A percentile compares a stretch with the other conserved stretches of the same genome.
phyloP scores from a whole-genome alignment of 2,329 filamentous ascomycete genomes.

The Colletotrichum spinosum region DNA sequence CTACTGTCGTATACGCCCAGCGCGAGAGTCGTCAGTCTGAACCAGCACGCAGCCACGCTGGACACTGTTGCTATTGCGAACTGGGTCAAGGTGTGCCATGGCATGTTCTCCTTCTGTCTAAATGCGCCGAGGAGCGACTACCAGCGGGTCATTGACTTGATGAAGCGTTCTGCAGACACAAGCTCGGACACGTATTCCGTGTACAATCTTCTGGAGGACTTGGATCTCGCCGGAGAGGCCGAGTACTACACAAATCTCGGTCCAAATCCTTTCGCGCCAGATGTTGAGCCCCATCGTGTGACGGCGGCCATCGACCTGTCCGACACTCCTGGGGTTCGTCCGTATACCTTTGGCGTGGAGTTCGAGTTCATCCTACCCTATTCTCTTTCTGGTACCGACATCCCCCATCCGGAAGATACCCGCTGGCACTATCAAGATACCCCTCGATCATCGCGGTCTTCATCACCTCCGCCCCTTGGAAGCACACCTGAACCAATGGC shows the following conservation, averaged over 20 bases:
- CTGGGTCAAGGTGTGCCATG: slow-evolving; percentile 26
- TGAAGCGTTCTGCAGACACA: neutral
- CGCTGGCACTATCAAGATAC: slow-evolving; percentile 20
- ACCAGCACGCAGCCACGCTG: slow-evolving; percentile 29
- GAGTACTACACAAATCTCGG: slow-evolving; percentile 7
- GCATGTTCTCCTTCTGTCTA: slow-evolving; percentile 14
- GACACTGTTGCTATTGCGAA: slow-evolving; percentile 5
- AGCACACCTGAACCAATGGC: too few relatives aligned
- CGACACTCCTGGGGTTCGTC: neutral
- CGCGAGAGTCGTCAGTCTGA: neutral
- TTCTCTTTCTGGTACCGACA: neutral
- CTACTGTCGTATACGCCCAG: neutral
- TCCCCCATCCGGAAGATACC: neutral
- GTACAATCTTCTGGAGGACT: slow-evolving; percentile 7
- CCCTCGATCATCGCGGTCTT: neutral
- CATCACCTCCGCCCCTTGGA: too few relatives aligned
- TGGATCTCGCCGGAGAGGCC: neutral
- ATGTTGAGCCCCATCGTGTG: slow-evolving; percentile 1
- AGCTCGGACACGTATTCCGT: neutral
- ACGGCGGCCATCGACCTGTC: slow-evolving; percentile 13
- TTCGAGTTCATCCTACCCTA: slow-evolving; percentile 28
- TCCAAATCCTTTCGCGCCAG: slow-evolving; percentile 8
- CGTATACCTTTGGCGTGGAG: slow-evolving; percentile 33
- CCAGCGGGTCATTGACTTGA: neutral
- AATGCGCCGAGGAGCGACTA: neutral